Evolutionary conservation across 768 basidiomycete genomes (phyloP).

Genomic region (Mycena pura): DNA sequence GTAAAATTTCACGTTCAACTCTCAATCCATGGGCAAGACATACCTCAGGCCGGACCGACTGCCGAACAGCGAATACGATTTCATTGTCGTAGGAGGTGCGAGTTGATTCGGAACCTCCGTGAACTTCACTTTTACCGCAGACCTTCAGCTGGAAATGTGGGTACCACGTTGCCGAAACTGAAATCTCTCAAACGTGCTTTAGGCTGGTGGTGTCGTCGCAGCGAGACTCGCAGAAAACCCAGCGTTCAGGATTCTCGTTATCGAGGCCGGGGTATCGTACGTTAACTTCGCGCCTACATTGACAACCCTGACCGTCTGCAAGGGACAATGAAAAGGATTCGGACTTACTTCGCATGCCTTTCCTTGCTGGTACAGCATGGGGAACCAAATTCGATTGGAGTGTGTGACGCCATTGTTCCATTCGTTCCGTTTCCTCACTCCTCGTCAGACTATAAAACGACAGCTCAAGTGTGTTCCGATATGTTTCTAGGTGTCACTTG

Average conservation of each 20-base stretch:
- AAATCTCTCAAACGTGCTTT: too few relatives aligned
- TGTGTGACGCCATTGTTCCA: background rate
- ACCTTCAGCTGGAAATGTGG: too few relatives aligned
- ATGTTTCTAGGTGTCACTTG: background rate
- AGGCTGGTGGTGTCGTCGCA: conserved; percentile 46
- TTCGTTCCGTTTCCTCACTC: background rate
- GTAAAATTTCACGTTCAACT: too few relatives aligned
- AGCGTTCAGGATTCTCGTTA: conserved; percentile 45
- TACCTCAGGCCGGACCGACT: too few relatives aligned
- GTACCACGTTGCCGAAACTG: too few relatives aligned
- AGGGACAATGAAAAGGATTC: conserved; percentile 1
- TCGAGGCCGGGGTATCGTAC: conserved; percentile 43
- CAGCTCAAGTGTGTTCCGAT: background rate
- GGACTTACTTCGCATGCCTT: background rate
- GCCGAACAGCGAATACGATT: too few relatives aligned
- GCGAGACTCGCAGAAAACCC: conserved; percentile 49
- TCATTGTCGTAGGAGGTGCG: too few relatives aligned
- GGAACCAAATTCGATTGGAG: conserved; percentile 31
- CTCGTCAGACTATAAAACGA: conserved; percentile 32
- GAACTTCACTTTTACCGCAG: too few relatives aligned
- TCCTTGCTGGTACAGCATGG: background rate
- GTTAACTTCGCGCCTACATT: conserved; percentile 20
- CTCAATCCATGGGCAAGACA: too few relatives aligned
- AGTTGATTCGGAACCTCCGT: too few relatives aligned
- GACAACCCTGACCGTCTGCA: background rate